phyloP scores from a whole-genome alignment of 768 basidiomycete genomes.

The Boletus coccyginus region DNA sequence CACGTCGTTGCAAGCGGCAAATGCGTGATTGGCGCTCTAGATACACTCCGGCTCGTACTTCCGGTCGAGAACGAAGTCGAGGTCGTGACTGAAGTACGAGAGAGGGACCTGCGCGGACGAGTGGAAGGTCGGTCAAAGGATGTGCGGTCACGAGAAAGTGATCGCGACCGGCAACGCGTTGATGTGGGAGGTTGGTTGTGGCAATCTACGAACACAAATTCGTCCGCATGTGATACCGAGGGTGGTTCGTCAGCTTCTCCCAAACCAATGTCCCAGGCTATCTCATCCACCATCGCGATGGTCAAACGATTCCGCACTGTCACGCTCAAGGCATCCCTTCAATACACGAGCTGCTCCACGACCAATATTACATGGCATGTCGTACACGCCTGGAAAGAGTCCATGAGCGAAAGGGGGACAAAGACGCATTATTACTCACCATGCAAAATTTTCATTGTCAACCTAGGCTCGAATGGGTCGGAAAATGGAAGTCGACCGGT shows the following conservation, averaged over 20 bases:
- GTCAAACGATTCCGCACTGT: slow-evolving; percentile 67
- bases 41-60: slow-evolving; percentile 40
- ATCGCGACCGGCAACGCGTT: slow-evolving; percentile 21
- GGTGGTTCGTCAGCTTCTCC: slow-evolving; percentile 42
- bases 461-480: slow-evolving; percentile 87
- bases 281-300: slow-evolving; percentile 76
- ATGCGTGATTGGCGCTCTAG: slow-evolving; percentile 33
- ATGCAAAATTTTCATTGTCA: slow-evolving; percentile 88
- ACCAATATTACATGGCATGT: slow-evolving; percentile 53
- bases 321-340: slow-evolving; percentile 73
- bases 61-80: slow-evolving; percentile 39
- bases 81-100: slow-evolving; percentile 44
- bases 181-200: slow-evolving; percentile 13
- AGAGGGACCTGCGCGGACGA: slow-evolving; percentile 44
- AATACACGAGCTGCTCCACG: slow-evolving; percentile 68
- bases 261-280: slow-evolving; percentile 80
- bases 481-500: slow-evolving; percentile 83
- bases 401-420: slow-evolving; percentile 6
- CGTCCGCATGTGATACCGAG: slow-evolving; percentile 26
- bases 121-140: slow-evolving; percentile 20
- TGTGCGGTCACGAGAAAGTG: slow-evolving; percentile 28
- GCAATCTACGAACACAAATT: slow-evolving; percentile 28
- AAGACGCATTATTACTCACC: slow-evolving; percentile 45
- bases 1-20: slow-evolving; percentile 27
- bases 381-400: slow-evolving; percentile 52